Percentiles rank a stretch among this genome's conserved stretches.
phyloP scores from a whole-genome alignment of 2,329 filamentous ascomycete species.

The Stagonosporopsis cucurbitacearum region DNA sequence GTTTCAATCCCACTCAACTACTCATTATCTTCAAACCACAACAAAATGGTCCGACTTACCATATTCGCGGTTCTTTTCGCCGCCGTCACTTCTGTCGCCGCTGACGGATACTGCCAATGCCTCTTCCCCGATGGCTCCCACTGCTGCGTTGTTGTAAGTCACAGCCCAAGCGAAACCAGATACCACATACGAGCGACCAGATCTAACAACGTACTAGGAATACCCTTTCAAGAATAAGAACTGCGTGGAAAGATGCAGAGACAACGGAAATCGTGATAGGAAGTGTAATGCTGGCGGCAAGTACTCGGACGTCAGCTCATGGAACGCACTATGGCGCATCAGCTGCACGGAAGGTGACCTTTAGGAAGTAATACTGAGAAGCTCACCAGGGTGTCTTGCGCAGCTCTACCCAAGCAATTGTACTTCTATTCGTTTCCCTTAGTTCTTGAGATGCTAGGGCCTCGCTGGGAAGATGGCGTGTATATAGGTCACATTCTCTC shows the following conservation, averaged over 20 bases:
- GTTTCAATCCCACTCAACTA: conserved; percentile 1
- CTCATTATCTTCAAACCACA: conserved; percentile 3
- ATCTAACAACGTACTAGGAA: conserved; percentile 7
- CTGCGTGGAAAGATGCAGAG: conserved; percentile 8
- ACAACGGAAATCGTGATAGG: conserved; percentile 8
- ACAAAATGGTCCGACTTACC: conserved; percentile 9
- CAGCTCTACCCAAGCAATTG: conserved; percentile 1
- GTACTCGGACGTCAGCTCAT: conserved; percentile 11
- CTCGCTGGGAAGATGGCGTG: neutral
- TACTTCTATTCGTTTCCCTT: neutral
- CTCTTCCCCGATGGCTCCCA: conserved; percentile 8
- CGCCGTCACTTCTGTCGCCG: conserved; percentile 12
- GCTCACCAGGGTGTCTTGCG: conserved; percentile 2
- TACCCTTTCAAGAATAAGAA: conserved; percentile 6
- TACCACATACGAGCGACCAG: conserved; percentile 4
- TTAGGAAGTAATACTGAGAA: conserved; percentile 3
- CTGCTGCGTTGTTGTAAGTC: conserved; percentile 14
- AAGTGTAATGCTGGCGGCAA: conserved; percentile 11
- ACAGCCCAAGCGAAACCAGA: conserved; percentile 2
- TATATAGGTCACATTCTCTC: neutral
- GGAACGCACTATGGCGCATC: conserved; percentile 5
- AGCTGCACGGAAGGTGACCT: conserved; percentile 9
- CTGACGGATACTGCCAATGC: conserved; percentile 12
- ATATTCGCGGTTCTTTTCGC: conserved; percentile 11
- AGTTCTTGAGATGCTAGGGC: neutral